Evolutionary conservation across 441 rosid species (phyloP), one percentile per base, ranked within the genome.

Genomic region (Populus hybrid): DNA sequence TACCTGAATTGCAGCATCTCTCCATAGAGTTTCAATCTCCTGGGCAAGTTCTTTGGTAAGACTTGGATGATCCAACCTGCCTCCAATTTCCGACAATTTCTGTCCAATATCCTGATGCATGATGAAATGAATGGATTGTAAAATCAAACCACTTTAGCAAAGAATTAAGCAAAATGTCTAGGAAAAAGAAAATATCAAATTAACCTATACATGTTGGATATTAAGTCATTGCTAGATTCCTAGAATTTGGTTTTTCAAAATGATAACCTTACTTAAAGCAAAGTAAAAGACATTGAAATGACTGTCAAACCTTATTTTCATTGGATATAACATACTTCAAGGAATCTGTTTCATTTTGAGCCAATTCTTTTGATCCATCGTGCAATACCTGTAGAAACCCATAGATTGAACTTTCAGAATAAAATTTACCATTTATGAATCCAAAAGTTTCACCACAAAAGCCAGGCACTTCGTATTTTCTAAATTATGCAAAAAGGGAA

Each of bases 301-400:
- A 79, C 71, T n/a, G n/a, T 79, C 86, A 64, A 81, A 95, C 99
- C 95, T 91, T 89, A 81, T 85, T 91, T 83, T 88, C 97, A 81
- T 80, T 61, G 77, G 94, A 88, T 75, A 95, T 36, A 72, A 61
- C 86, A 83, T 85, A 94, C 80, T 88, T 92, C 69, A 85, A 85
- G 32, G 91, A 83, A 82, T 89, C 92, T 73, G 87, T 16, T 81
- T 87, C 98, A 72, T 91, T 91, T 85, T 90, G 95, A 74, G 95
- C 87, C 89, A 94, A 87, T 83, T 95, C 99, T 88, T 92, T 92
- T n/a, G 97, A 87, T 50, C 98, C 99, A 68, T 95, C 99, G 75
- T 88, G 88, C 84, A 95, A 85, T 75, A 95, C 78, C 99, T 95
- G 89, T 82, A 80, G 82, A 82, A 81, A 65, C 76, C 57, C 57